Conservation (phyloP, 2,329 filamentous ascomycete species). For the Ophiostoma himal-ulmi region DNA sequence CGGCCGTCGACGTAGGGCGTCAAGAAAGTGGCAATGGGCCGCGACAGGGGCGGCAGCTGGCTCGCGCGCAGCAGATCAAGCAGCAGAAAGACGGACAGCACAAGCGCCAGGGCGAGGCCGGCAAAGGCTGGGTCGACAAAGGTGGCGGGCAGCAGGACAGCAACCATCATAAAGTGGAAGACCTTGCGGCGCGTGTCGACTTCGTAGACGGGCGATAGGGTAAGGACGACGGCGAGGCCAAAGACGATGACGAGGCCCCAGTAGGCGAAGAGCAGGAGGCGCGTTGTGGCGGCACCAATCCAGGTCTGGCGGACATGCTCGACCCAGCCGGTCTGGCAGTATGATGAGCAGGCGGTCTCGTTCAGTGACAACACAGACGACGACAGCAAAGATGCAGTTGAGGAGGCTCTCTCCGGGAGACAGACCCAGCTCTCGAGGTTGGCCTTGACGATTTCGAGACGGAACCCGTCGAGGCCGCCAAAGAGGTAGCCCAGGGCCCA, state of each 20-base stretch:
- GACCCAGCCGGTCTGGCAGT: conserved; percentile 53
- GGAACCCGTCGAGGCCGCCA: conserved; percentile 66
- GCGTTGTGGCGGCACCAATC: conserved; percentile 66
- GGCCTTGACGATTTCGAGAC: conserved; percentile 62
- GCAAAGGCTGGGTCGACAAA: conserved; percentile 83
- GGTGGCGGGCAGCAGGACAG: conserved; percentile 83
- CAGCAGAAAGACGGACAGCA: conserved; percentile 78
- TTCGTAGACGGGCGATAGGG: conserved; percentile 69
- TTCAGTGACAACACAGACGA: neutral
- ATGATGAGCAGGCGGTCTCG: neutral
- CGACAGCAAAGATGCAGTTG: neutral
- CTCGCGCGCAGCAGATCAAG: conserved; percentile 85
- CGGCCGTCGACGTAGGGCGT: conserved; percentile 91
- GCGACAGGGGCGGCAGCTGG: conserved; percentile 83
- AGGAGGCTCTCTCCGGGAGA: conserved; percentile 46
- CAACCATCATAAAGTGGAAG: conserved; percentile 97
- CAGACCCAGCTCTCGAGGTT: conserved; percentile 70
- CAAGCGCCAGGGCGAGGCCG: conserved; percentile 69
- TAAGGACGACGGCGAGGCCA: conserved; percentile 70
- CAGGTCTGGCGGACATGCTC: conserved; percentile 59
- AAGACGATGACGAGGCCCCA: conserved; percentile 62
- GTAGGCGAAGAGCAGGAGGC: conserved; percentile 69
- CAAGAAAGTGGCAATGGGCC: conserved; percentile 78
- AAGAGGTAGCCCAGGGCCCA: conserved; percentile 91
- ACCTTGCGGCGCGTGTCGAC: conserved; percentile 95